Conservation (phyloP, 1,284 basidiomycete species). For the Cerrena zonata region DNA sequence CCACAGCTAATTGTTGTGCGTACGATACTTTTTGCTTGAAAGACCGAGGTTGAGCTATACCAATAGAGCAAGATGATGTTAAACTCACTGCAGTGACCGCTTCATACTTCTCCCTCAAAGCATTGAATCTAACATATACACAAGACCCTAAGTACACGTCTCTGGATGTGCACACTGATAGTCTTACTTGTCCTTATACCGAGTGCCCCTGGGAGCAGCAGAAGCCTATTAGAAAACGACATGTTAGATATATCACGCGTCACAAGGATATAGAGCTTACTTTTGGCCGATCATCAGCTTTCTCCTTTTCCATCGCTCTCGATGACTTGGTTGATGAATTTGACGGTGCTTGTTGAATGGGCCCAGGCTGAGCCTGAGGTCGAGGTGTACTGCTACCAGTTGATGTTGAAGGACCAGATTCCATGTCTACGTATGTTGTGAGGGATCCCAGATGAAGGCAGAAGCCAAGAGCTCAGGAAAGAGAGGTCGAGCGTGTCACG, state of each 20-base stretch:
- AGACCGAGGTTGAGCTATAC: neutral
- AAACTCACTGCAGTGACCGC: constrained; percentile 42
- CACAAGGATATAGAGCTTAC: neutral
- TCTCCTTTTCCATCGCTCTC: neutral
- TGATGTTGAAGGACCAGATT: neutral
- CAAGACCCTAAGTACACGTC: neutral
- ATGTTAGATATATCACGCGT: too few species aligned
- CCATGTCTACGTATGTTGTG: too few species aligned
- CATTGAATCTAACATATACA: constrained; percentile 46
- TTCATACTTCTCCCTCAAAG: constrained; percentile 49
- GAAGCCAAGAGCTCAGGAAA: too few species aligned
- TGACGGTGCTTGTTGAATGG: neutral
- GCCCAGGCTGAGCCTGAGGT: neutral
- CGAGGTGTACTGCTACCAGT: neutral
- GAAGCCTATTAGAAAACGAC: neutral
- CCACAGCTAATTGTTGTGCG: constrained; percentile 41
- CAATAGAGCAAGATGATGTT: neutral
- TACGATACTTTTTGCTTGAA: constrained; percentile 35
- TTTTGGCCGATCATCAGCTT: neutral
- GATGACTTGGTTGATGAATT: neutral
- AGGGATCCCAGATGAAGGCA: too few species aligned
- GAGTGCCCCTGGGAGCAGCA: neutral
- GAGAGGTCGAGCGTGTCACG: too few species aligned
- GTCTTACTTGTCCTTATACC: constrained; percentile 8
- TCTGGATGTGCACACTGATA: neutral